These are phyloP conservation scores for Leishmania aethiopica DNA, from an alignment of 208 protist species.

Conservation along the genomic window DNA sequence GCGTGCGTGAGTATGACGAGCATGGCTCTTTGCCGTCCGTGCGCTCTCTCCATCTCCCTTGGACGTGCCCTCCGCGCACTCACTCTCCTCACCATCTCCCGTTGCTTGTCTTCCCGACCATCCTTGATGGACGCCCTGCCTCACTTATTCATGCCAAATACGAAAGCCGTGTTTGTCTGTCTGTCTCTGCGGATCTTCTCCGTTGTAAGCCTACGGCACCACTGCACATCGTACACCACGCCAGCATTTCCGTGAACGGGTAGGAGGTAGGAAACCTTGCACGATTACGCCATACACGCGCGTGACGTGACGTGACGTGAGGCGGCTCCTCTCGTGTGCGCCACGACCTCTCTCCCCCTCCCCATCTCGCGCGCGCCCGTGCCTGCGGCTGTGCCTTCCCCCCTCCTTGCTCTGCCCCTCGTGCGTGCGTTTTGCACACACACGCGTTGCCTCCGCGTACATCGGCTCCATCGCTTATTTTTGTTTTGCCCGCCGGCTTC, in stretches of 20 bases:
- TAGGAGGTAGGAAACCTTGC: neutral
- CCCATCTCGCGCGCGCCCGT: neutral
- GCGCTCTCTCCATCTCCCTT: conserved; percentile 10
- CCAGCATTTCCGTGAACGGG: neutral
- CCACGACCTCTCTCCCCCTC: neutral
- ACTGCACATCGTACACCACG: neutral
- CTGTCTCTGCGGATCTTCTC: neutral
- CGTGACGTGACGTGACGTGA: neutral
- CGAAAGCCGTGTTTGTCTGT: neutral
- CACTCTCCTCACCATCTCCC: neutral
- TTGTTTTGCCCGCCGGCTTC: neutral
- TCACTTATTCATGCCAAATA: neutral
- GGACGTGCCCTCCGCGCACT: neutral
- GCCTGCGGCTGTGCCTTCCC: neutral
- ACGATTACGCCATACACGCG: neutral
- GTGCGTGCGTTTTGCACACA: neutral
- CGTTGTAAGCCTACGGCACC: neutral
- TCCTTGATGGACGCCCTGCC: neutral
- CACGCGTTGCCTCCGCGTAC: neutral
- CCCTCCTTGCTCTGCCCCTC: neutral
- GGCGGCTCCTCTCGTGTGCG: neutral
- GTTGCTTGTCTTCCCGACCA: neutral
- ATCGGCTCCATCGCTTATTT: neutral
- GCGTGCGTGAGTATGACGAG: neutral
- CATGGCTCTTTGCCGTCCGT: neutral